A percentile compares a stretch with the other conserved stretches of the same genome.
Conservation (phyloP, 176 grass and related monocot genomes). For the Bonia amplexicaulis region DNA sequence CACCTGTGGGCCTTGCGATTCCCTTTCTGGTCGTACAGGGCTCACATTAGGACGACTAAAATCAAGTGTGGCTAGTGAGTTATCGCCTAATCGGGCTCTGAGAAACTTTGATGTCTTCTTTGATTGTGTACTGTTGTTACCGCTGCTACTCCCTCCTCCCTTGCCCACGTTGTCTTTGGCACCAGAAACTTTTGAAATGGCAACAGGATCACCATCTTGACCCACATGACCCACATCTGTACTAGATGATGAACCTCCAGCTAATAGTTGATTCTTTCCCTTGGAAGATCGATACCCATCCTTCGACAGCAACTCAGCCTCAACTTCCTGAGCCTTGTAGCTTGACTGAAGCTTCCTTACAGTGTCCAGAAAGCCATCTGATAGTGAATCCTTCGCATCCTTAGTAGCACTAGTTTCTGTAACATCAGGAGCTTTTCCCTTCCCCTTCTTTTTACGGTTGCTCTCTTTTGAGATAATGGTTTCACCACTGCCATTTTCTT, state of each 20-base stretch:
- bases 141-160: conserved; percentile 10
- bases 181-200: conserved; percentile 11
- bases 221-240: not conserved
- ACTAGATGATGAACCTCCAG: conserved; percentile 23
- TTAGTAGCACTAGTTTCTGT: conserved; percentile 38
- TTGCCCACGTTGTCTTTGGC: not conserved
- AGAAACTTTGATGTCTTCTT: conserved; percentile 71
- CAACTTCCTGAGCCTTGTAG: conserved; percentile 49
- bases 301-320: conserved; percentile 61
- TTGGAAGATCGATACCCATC: conserved; percentile 76
- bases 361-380: conserved; percentile 53
- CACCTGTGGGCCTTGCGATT: conserved; percentile 15
- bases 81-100: conserved; percentile 58
- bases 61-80: conserved; percentile 50
- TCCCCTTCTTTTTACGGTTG: conserved; percentile 49
- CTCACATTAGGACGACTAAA: conserved; percentile 25
- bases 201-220: conserved; percentile 9
- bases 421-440: conserved; percentile 31
- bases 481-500: conserved; percentile 31
- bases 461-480: conserved; percentile 29
- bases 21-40: conserved; percentile 31
- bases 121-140: conserved; percentile 42
- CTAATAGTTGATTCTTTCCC: conserved; percentile 25
- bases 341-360: conserved; percentile 59
- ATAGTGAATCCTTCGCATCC: conserved; percentile 31